Conservation (phyloP, 192 early-diverging fungal genomes). For the Coemansia sp. region DNA sequence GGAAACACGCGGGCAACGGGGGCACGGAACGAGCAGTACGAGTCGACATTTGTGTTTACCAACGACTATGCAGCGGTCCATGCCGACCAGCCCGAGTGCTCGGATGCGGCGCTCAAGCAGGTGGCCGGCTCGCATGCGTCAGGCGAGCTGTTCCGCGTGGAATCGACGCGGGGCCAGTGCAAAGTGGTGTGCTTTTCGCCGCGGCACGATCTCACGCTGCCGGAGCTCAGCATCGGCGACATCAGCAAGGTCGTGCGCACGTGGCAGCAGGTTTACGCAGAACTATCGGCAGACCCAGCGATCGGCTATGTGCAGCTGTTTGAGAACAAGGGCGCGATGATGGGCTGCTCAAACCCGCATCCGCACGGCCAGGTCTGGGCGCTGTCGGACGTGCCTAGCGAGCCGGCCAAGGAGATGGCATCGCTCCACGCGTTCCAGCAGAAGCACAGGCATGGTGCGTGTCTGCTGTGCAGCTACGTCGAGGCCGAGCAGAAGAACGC, state of each 20-base stretch:
- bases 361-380: constrained; percentile 97
- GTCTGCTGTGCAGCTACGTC: constrained; percentile 85
- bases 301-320: constrained; percentile 91
- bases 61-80: constrained; percentile 95
- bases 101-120: constrained; percentile 6
- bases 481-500: constrained; percentile 38
- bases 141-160: constrained; percentile 53
- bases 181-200: constrained; percentile 95
- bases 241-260: constrained; percentile 65
- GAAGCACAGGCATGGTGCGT: constrained; percentile 44
- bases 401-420: constrained; percentile 69
- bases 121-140: constrained; percentile 17
- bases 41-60: constrained; percentile 77
- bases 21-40: constrained; percentile 74
- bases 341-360: constrained; percentile 98
- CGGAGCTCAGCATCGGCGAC: constrained; percentile 73
- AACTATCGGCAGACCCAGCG: constrained; percentile 50
- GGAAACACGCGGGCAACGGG: constrained; percentile 78
- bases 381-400: constrained; percentile 77
- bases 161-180: constrained; percentile 73
- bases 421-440: constrained; percentile 62
- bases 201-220: constrained; percentile 82
- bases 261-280: constrained; percentile 69
- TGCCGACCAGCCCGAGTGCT: constrained; percentile 50
- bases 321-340: constrained; percentile 95